Percentiles rank a stretch among this genome's conserved stretches.
These are phyloP conservation scores for Artemisia tridentata DNA, from an alignment of 129 eudicot genomes.

Conservation along the genomic window DNA sequence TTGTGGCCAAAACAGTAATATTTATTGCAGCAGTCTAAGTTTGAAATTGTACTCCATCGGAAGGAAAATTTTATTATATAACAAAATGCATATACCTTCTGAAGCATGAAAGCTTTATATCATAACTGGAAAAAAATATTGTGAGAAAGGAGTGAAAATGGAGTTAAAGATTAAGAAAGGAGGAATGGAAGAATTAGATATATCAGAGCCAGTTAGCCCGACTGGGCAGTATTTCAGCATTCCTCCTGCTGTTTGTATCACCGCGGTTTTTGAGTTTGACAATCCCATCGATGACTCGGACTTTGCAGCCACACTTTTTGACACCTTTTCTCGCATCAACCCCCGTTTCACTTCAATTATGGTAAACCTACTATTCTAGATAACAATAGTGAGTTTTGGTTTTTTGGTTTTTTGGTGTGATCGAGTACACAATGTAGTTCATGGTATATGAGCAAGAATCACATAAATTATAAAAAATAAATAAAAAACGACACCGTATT, in stretches of 20 bases:
- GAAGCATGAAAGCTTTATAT: background rate
- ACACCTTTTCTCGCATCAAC: slow-evolving; percentile 45
- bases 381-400: too few species aligned
- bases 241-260: slow-evolving; percentile 39
- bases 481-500: too few species aligned
- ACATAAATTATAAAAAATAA: too few species aligned
- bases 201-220: slow-evolving; percentile 52
- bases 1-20: too few species aligned
- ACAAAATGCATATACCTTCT: background rate
- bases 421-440: too few species aligned
- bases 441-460: too few species aligned
- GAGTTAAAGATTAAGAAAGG: slow-evolving; percentile 7
- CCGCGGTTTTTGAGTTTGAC: slow-evolving; percentile 48
- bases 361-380: slow-evolving; percentile 21
- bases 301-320: slow-evolving; percentile 10
- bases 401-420: too few species aligned
- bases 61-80: too few species aligned
- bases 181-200: slow-evolving; percentile 21
- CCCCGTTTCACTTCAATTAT: slow-evolving; percentile 52
- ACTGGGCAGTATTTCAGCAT: slow-evolving; percentile 52
- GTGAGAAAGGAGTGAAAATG: slow-evolving; percentile 5
- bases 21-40: too few species aligned
- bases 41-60: too few species aligned
- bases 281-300: slow-evolving; percentile 46
- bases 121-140: too few species aligned